A percentile compares a stretch with the other conserved stretches of the same genome.
phyloP scores from a whole-genome alignment of 257 asterid genomes.

The Ehretia macrophylla region DNA sequence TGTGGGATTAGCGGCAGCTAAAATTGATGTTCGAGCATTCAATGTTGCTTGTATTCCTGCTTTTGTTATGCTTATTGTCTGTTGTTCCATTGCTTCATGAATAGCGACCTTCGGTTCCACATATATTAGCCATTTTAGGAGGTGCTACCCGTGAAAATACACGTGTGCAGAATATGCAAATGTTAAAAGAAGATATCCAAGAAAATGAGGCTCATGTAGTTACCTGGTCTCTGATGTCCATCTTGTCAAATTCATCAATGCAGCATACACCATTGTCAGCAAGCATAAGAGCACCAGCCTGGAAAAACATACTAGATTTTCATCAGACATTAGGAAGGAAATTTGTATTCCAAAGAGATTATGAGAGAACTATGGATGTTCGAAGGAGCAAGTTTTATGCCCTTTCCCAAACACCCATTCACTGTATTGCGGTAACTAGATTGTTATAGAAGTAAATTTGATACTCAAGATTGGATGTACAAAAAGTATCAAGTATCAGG shows the following conservation, averaged over 20 bases:
- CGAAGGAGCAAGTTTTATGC: no score
- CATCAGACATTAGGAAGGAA: neutral
- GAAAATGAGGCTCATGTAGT: conserved; percentile 2
- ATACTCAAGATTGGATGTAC: no score
- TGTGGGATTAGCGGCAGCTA: conserved; percentile 98
- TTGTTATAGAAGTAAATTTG: no score
- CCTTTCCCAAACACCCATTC: no score
- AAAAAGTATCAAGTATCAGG: no score
- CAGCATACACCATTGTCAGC: conserved; percentile 99
- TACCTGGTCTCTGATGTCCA: conserved; percentile 98
- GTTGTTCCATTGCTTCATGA: conserved; percentile 99
- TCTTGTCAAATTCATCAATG: conserved; percentile 97
- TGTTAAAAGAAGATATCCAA: conserved; percentile 4
- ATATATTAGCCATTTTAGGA: conserved; percentile 5
- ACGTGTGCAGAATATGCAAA: neutral
- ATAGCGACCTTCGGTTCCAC: conserved; percentile 73
- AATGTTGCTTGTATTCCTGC: conserved; percentile 99
- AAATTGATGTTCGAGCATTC: conserved; percentile 94
- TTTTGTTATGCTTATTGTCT: conserved; percentile 97
- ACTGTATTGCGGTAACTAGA: no score
- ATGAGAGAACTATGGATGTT: neutral
- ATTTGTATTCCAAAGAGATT: neutral
- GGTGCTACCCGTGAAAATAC: conserved; percentile 13
- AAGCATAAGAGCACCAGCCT: conserved; percentile 99
- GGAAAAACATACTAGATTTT: conserved; percentile 14